Conservation (phyloP, 257 asterid genomes). For the Solanum raphanifolium region DNA sequence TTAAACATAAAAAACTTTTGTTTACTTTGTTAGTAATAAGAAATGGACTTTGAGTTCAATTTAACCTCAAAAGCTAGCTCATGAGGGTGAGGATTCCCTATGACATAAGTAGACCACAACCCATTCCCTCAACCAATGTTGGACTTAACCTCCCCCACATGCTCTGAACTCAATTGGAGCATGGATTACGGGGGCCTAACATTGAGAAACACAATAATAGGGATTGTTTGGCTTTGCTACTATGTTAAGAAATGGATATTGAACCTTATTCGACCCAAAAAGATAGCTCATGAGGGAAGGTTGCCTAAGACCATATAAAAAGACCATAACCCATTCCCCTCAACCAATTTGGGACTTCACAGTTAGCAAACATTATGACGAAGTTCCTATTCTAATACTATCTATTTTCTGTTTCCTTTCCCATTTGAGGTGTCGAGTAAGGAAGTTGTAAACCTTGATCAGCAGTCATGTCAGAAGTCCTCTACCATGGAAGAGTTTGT, state of each 20-base stretch:
- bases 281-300: not conserved
- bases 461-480: not conserved
- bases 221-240: not conserved
- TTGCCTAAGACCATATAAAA: not conserved
- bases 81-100: not conserved
- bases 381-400: not conserved
- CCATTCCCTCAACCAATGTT: not conserved
- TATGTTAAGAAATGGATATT: not conserved
- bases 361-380: not conserved
- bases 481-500: not conserved
- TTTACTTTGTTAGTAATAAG: not conserved
- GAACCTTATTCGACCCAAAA: not conserved
- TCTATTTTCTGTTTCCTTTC: not conserved
- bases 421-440: not conserved
- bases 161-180: not conserved
- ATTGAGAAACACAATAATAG: not conserved
- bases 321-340: not conserved
- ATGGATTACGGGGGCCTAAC: not conserved
- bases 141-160: not conserved
- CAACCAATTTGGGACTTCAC: not conserved
- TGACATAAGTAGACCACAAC: not conserved
- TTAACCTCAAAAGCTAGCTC: not conserved
- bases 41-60: not conserved
- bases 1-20: not conserved
- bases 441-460: not conserved